phyloP scores from a whole-genome alignment of 148 eudicot genomes.

The Arctostaphylos glauca region DNA sequence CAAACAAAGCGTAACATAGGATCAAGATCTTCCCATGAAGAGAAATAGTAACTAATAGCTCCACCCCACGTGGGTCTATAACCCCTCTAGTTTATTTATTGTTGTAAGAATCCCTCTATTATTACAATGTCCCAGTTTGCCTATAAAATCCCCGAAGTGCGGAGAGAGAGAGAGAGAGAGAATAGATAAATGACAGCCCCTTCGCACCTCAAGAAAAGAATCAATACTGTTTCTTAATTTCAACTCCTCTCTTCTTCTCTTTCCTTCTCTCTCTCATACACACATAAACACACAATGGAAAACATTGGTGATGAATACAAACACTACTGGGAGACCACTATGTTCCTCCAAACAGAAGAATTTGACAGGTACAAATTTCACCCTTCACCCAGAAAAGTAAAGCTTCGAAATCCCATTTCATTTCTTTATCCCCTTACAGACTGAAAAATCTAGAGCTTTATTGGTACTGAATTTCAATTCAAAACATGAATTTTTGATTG shows the following conservation, averaged over 20 bases:
- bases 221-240: not conserved
- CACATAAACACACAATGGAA: constrained; percentile 36
- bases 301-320: constrained; percentile 41
- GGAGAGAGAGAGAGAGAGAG: not conserved
- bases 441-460: not conserved
- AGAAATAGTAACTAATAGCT: not conserved
- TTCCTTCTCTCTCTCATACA: not conserved
- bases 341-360: constrained; percentile 52
- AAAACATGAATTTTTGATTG: not conserved
- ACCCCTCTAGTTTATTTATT: not conserved
- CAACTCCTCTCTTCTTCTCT: not conserved
- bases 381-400: no score
- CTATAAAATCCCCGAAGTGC: not conserved
- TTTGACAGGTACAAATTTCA: constrained; percentile 37
- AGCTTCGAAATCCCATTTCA: no score
- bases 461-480: not conserved
- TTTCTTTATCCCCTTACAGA: no score
- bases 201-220: not conserved
- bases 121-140: not conserved
- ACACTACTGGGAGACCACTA: constrained; percentile 62
- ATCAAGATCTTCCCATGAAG: constrained; percentile 3
- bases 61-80: not conserved
- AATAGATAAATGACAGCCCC: no score
- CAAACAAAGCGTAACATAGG: not conserved
- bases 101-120: no score